These are phyloP conservation scores for Beauveria bassiana DNA, from an alignment of 2,329 filamentous ascomycete genomes.

Conservation along the genomic window DNA sequence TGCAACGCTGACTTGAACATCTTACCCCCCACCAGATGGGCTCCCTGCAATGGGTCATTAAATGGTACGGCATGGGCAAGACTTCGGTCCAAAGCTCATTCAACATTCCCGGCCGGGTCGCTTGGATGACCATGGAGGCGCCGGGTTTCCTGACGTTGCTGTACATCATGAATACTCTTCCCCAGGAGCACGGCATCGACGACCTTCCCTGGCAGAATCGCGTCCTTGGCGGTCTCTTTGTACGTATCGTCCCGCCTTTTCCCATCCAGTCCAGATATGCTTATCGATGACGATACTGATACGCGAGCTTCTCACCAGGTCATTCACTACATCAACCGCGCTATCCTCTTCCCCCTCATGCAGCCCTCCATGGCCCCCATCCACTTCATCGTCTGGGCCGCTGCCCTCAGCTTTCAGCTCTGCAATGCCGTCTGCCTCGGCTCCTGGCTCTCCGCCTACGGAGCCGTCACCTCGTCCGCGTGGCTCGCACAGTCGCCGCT, in stretches of 20 bases:
- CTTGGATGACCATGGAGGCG: slow-evolving; percentile 83
- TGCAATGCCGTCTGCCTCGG: slow-evolving; percentile 71
- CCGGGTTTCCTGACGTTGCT: slow-evolving; percentile 69
- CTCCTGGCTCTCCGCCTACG: slow-evolving; percentile 76
- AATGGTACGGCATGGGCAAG: slow-evolving; percentile 88
- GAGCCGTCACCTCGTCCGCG: slow-evolving; percentile 50
- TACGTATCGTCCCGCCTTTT: slow-evolving; percentile 22
- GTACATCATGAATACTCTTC: slow-evolving; percentile 69
- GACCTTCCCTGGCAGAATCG: slow-evolving; percentile 70
- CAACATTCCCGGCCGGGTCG: slow-evolving; percentile 83
- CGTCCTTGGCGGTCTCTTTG: slow-evolving; percentile 62
- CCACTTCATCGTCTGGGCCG: slow-evolving; percentile 57
- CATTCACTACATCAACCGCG: slow-evolving; percentile 87
- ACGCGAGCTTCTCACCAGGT: slow-evolving; percentile 35
- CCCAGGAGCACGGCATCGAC: slow-evolving; percentile 46
- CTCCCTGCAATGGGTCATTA: slow-evolving; percentile 64
- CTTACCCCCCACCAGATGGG: slow-evolving; percentile 47
- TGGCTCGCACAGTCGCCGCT: slow-evolving; percentile 36
- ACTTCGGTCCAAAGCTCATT: slow-evolving; percentile 66
- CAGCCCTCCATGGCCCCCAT: slow-evolving; percentile 92
- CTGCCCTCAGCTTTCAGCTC: slow-evolving; percentile 67
- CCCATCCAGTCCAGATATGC: background rate
- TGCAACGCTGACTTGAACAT: background rate
- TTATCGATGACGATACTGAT: background rate
- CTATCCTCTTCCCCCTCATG: slow-evolving; percentile 71